These are phyloP conservation scores for Pseudohyphozyma bogoriensis DNA, from an alignment of 768 basidiomycete species.

Conservation along the genomic window DNA sequence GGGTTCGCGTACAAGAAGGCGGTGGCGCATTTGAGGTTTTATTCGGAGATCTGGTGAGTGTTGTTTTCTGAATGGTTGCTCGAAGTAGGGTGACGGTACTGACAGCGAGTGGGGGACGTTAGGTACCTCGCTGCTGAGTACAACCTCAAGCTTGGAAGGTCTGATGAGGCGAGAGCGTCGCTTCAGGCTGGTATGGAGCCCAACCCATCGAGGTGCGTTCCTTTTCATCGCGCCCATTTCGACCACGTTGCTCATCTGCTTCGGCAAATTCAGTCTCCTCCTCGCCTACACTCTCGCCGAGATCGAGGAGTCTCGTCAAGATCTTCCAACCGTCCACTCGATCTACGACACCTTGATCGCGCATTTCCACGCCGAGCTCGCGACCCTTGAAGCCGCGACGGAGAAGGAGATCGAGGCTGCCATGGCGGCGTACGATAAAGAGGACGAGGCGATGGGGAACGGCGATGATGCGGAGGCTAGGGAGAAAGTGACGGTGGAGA, in stretches of 20 bases:
- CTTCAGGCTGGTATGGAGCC: slow-evolving; percentile 79
- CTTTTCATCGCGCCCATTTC: neutral
- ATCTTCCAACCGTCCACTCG: slow-evolving; percentile 58
- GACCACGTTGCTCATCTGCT: neutral
- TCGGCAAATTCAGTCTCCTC: slow-evolving; percentile 61
- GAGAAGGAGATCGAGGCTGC: slow-evolving; percentile 27
- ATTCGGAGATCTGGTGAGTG: slow-evolving; percentile 80
- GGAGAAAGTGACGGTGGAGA: slow-evolving; percentile 24
- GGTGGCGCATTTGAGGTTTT: slow-evolving; percentile 82
- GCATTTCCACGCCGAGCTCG: slow-evolving; percentile 45
- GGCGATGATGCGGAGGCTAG: slow-evolving; percentile 22
- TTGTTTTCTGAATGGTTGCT: neutral
- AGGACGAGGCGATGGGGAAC: slow-evolving; percentile 6
- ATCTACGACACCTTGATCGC: slow-evolving; percentile 64
- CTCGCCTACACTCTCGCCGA: slow-evolving; percentile 86
- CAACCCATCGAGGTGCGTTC: slow-evolving; percentile 67
- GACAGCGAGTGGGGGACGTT: neutral
- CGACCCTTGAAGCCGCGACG: slow-evolving; percentile 33
- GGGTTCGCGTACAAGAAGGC: slow-evolving; percentile 80
- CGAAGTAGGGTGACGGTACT: neutral
- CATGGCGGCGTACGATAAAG: slow-evolving; percentile 17
- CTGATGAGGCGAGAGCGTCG: slow-evolving; percentile 70
- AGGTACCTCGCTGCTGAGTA: slow-evolving; percentile 89
- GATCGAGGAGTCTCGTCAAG: slow-evolving; percentile 52
- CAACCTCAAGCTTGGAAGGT: slow-evolving; percentile 61